Percentiles rank a stretch among this genome's conserved stretches.
Conservation (phyloP, 352 stramenopile genomes). For the Globisporangium nunn region DNA sequence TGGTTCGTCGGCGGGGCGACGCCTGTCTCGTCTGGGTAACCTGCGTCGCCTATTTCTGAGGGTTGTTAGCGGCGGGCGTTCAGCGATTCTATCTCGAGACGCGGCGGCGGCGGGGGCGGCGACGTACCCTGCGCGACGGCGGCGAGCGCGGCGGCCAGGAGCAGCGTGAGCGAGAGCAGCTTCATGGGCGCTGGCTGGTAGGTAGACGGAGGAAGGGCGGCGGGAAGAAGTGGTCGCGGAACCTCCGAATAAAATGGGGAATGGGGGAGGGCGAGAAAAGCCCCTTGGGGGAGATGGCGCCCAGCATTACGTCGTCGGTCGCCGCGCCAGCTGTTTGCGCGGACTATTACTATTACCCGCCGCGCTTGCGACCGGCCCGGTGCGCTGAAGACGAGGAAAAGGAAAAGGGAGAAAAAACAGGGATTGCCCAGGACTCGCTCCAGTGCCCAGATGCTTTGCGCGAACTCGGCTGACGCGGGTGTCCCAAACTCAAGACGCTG, state of each 20-base stretch:
- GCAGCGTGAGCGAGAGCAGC: constrained; percentile 19
- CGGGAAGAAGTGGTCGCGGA: constrained; percentile 16
- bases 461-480: neutral
- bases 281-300: too few relatives aligned
- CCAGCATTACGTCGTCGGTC: too few relatives aligned
- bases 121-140: constrained; percentile 11
- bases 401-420: too few relatives aligned
- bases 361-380: too few relatives aligned
- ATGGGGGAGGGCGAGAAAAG: neutral
- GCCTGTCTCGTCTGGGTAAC: constrained; percentile 9
- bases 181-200: constrained; percentile 22
- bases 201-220: neutral
- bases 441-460: neutral
- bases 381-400: too few relatives aligned
- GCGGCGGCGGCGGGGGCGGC: neutral
- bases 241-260: constrained; percentile 45
- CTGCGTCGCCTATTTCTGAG: constrained; percentile 15
- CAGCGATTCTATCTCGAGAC: neutral
- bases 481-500: too few relatives aligned
- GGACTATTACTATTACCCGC: too few relatives aligned
- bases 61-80: neutral
- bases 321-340: too few relatives aligned
- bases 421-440: too few relatives aligned
- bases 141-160: constrained; percentile 17
- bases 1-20: constrained; percentile 6